These are phyloP conservation scores for Candida cerambycidarum DNA, from an alignment of 805 yeast species.

Conservation along the genomic window DNA sequence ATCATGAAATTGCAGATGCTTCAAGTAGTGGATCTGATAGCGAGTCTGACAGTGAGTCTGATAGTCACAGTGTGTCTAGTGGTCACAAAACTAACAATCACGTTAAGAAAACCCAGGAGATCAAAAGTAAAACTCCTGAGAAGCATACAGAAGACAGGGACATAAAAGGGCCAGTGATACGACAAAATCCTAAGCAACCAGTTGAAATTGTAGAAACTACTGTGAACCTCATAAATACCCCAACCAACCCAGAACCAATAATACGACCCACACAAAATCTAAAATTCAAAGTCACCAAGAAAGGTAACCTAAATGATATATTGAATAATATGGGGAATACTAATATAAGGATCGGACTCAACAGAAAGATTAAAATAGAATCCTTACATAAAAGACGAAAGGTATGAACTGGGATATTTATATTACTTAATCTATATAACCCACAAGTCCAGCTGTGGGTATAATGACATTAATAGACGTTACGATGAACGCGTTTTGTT, in stretches of 20 bases:
- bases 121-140: too few relatives aligned
- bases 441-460: constrained; percentile 8
- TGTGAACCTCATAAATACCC: too few relatives aligned
- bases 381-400: constrained; percentile 13
- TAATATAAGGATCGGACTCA: constrained; percentile 12
- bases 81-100: too few relatives aligned
- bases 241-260: not conserved
- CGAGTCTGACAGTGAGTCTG: too few relatives aligned
- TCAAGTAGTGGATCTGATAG: too few relatives aligned
- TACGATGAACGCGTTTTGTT: not conserved
- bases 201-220: too few relatives aligned
- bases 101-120: too few relatives aligned
- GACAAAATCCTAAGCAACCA: too few relatives aligned
- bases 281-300: constrained; percentile 2
- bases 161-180: too few relatives aligned
- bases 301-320: constrained; percentile 12
- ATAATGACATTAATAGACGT: not conserved
- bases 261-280: constrained; percentile 3
- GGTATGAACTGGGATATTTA: not conserved
- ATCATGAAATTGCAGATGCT: too few relatives aligned
- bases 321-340: constrained; percentile 10
- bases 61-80: too few relatives aligned
- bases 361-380: constrained; percentile 11
- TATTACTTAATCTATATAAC: not conserved
- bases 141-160: too few relatives aligned